Conservation (phyloP, 148 eudicot genomes). For the Chenopodium quinoa region DNA sequence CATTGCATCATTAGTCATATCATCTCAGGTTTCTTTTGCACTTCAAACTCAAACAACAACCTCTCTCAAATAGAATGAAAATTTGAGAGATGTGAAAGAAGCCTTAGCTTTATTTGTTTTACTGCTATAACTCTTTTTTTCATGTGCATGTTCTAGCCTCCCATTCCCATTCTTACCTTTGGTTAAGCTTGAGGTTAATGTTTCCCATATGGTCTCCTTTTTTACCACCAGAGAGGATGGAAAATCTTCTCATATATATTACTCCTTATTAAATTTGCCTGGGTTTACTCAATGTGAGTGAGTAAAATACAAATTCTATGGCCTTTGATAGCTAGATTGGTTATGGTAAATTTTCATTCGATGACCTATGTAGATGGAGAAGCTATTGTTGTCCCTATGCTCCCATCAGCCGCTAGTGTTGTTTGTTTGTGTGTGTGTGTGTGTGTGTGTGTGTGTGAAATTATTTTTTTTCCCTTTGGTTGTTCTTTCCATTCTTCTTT, state of each 20-base stretch:
- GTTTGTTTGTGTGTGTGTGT: background rate
- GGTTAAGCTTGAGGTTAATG: background rate
- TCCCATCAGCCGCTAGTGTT: background rate
- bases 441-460: no score
- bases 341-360: background rate
- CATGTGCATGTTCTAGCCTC: constrained; percentile 3
- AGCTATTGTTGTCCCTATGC: no score
- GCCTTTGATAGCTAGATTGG: background rate
- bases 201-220: background rate
- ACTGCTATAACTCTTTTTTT: background rate
- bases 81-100: constrained; percentile 1
- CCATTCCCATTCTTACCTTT: background rate
- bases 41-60: background rate
- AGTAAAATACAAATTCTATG: background rate
- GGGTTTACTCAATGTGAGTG: background rate
- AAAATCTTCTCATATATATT: background rate
- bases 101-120: background rate
- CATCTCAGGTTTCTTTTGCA: background rate
- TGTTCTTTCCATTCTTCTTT: background rate
- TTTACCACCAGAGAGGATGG: background rate
- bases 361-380: background rate
- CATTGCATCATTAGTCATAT: background rate
- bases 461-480: no score
- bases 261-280: background rate
- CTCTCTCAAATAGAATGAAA: background rate